phyloP scores from a whole-genome alignment of 2,329 filamentous ascomycete species.

The Aspergillus novofumigatus region DNA sequence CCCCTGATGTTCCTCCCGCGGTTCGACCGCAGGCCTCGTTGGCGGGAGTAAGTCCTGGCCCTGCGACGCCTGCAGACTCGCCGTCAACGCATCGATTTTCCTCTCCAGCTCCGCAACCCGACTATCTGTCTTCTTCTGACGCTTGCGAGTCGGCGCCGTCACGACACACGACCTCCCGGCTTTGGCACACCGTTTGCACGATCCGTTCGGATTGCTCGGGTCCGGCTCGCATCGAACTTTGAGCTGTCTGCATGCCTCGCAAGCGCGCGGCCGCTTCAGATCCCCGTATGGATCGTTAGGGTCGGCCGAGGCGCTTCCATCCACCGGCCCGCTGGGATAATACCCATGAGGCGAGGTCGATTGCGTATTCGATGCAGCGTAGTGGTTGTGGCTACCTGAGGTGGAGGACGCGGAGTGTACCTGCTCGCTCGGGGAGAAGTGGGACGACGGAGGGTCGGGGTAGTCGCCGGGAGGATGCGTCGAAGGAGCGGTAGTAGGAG shows the following conservation, averaged over 20 bases:
- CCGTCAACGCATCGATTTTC: slow-evolving; percentile 85
- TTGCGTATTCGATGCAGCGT: slow-evolving; percentile 4
- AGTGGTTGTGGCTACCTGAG: slow-evolving; percentile 7
- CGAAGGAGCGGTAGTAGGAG: slow-evolving; percentile 5
- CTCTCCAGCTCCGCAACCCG: slow-evolving; percentile 85
- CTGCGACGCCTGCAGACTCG: slow-evolving; percentile 62
- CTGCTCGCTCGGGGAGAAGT: slow-evolving; percentile 9
- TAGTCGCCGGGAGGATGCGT: slow-evolving; percentile 17
- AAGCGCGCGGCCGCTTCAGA: slow-evolving; percentile 65
- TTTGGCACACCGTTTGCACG: slow-evolving; percentile 74
- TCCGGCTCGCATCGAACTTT: slow-evolving; percentile 86
- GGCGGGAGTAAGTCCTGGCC: slow-evolving; percentile 19
- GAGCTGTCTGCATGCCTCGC: slow-evolving; percentile 69
- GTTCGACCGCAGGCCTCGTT: slow-evolving; percentile 13
- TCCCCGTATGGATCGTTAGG: slow-evolving; percentile 38
- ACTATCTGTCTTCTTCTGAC: slow-evolving; percentile 88
- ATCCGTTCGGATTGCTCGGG: slow-evolving; percentile 55
- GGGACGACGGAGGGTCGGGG: slow-evolving; percentile 24
- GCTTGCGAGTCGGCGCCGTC: slow-evolving; percentile 69
- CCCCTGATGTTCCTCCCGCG: slow-evolving; percentile 39
- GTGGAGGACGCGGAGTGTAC: slow-evolving; percentile 14
- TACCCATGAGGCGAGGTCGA: slow-evolving; percentile 6
- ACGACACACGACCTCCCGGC: slow-evolving; percentile 73
- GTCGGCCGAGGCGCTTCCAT: slow-evolving; percentile 7
- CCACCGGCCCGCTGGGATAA: slow-evolving; percentile 2